Evolutionary conservation across 2,329 filamentous ascomycete genomes (phyloP).

Genomic region (Colletotrichum simmondsii): DNA sequence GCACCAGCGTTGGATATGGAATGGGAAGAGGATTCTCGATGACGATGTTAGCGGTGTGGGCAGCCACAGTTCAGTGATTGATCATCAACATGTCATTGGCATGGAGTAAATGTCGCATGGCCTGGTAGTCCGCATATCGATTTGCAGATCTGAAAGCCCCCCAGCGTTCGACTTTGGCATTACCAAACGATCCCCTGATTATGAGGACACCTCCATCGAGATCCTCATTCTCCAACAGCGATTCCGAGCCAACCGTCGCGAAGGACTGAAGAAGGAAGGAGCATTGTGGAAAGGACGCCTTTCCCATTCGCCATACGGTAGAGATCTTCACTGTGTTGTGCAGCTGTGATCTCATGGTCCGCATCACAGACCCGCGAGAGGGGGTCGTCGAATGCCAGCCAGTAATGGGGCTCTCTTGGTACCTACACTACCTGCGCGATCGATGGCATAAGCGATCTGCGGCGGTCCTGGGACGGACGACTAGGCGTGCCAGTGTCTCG

Average conservation of each 20-base stretch:
- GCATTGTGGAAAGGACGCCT: constrained; percentile 6
- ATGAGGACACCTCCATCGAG: background rate
- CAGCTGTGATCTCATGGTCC: constrained; percentile 22
- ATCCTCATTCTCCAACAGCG: background rate
- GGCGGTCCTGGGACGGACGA: background rate
- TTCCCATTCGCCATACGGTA: background rate
- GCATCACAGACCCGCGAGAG: background rate
- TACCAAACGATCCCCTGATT: background rate
- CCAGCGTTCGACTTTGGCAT: background rate
- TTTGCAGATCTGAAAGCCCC: constrained; percentile 15
- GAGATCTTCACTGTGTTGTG: background rate
- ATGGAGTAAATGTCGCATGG: constrained; percentile 10
- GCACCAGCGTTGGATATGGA: background rate
- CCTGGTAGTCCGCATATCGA: background rate
- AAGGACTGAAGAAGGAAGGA: background rate
- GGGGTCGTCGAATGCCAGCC: background rate
- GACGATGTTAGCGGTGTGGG: constrained; percentile 9
- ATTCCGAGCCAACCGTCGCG: background rate
- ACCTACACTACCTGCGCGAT: background rate
- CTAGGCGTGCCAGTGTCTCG: constrained; percentile 10
- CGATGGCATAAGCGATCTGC: constrained; percentile 12
- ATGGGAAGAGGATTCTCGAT: background rate
- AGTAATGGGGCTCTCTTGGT: background rate
- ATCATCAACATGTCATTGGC: constrained; percentile 1
- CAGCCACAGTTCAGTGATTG: background rate